These are phyloP conservation scores for Corchorus capsularis DNA, from an alignment of 345 rosid species.

Conservation along the genomic window DNA sequence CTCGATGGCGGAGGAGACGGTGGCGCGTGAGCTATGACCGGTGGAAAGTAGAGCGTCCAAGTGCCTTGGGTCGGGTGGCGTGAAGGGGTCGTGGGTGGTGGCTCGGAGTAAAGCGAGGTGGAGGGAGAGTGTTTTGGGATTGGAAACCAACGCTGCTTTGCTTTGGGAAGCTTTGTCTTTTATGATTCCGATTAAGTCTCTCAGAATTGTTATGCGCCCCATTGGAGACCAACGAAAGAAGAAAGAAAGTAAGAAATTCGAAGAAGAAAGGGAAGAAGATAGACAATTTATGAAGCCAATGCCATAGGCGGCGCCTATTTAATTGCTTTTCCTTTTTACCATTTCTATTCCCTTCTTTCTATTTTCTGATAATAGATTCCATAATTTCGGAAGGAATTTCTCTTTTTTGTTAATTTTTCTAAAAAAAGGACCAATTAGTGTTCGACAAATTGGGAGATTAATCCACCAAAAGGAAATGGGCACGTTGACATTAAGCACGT, in stretches of 20 bases:
- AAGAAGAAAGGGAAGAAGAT: not conserved
- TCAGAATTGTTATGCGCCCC: constrained; percentile 54
- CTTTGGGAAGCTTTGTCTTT: constrained; percentile 84
- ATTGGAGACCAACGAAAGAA: constrained; percentile 25
- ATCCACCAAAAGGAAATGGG: not conserved
- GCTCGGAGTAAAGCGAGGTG: constrained; percentile 70
- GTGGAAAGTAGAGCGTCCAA: constrained; percentile 59
- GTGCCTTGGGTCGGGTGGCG: constrained; percentile 59
- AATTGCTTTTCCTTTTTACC: not conserved
- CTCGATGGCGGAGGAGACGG: constrained; percentile 64
- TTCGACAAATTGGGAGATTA: not conserved
- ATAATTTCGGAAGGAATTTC: no score
- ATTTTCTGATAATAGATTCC: not conserved
- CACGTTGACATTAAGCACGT: not conserved
- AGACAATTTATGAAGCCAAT: not conserved
- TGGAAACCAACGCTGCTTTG: constrained; percentile 66
- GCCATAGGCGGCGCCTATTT: not conserved
- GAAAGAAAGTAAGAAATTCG: not conserved
- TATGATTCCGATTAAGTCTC: constrained; percentile 58
- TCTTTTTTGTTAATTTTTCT: not conserved
- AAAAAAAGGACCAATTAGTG: not conserved
- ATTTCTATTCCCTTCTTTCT: not conserved
- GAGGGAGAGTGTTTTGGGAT: constrained; percentile 44
- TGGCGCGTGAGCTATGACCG: constrained; percentile 74
- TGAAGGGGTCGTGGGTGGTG: constrained; percentile 67